Evolutionary conservation across 1,284 basidiomycete species (phyloP), one percentile per base, ranked within the genome.

Genomic region (Bjerkandera adusta): DNA sequence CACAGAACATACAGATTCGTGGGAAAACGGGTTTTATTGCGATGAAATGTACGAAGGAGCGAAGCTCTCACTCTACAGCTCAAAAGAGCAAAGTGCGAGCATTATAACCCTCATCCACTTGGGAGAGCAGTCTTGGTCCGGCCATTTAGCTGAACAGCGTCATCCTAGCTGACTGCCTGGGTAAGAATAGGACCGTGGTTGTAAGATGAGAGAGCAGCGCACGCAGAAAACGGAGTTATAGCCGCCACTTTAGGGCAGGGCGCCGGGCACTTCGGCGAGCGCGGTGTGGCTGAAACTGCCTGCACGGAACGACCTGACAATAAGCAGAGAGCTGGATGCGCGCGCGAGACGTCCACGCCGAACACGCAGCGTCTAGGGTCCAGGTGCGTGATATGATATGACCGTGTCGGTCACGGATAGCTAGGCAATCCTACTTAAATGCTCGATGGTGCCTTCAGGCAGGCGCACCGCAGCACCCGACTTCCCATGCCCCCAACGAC

Each of bases 111-210:
- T 74, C 80, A 64, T 67, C 62, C 67, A 62, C 48, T 33, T 33
- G 10, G 45, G 41, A 54, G 45, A 56, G 60, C 51, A n/a, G 21
- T 88, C 79, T 88, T 63, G 83, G 80, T 83, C 80, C 72, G 76
- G 78, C 83, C 85, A 88, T 88, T 87, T 80, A 72, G 81, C 68
- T 65, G 66, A 66, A 56, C 72, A 72, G 71, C 71, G 69, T 73
- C 57, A 52, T 49, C 56, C 54, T 58, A 69, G 68, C 68, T 64
- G 71, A 67, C 75, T 75, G 70, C 81, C 79, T 84, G 83, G 82
- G 80, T 84, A 73, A 60, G 50, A 71, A 65, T 73, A 68, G 69
- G 77, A 80, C 77, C 79, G 62, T 64, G 64, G 63, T 76, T 69
- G 78, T 79, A 79, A 79, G 79, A 75, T 71, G 65, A 64, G 65